Base-by-base conservation (phyloP, 2,329 filamentous ascomycete species). In the Penicillium sp. region DNA sequence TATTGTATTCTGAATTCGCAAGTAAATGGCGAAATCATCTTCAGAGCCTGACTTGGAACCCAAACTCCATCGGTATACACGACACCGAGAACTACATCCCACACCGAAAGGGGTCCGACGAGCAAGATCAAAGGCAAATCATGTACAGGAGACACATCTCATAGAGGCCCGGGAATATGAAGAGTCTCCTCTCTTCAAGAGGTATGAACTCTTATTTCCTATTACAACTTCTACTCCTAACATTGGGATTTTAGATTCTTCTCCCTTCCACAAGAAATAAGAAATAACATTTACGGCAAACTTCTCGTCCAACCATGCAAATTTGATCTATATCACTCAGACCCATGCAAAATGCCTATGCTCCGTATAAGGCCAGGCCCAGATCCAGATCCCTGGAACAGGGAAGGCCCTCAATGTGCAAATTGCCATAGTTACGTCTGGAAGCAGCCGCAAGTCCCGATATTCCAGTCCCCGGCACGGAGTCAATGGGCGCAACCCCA, bases 241-340 rank as follows among this genome's bases (percentile, higher is more conserved):
- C 25, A 38, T 19, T 13, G 16, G 1, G 23, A 38, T 6, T 5
- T 38, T 34, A 61, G 60, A 38, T 57, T 63, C 47, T 59, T 60
- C 44, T 36, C 56, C 15, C 53, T 63, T 5, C 60, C 60, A 27
- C 23, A 38, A 6, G 60, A 63, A 38, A 39, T 63, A 4, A 53
- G 56, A 19, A 48, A 50, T 36, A 38, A 38, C 2, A 39, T 63
- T 25, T 61, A 60, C 31, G 39, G 45, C 4, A 29, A 49, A n/a
- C 53, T 63, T 13, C 33, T 63, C 3, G 51, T 61, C 6, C 59
- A 61, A 23, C 59, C 53, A 21, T 57, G 59, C 54, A 63, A 61
- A 52, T 63, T 57, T n/a, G 34, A 59, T 31, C 5, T 58, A 6
- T 29, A 7, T 1, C 59, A 63, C 31, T 71, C 73, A 57, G 62